These are phyloP conservation scores for Penicillium sp. DNA, from an alignment of 2,329 filamentous ascomycete species.

Conservation along the genomic window DNA sequence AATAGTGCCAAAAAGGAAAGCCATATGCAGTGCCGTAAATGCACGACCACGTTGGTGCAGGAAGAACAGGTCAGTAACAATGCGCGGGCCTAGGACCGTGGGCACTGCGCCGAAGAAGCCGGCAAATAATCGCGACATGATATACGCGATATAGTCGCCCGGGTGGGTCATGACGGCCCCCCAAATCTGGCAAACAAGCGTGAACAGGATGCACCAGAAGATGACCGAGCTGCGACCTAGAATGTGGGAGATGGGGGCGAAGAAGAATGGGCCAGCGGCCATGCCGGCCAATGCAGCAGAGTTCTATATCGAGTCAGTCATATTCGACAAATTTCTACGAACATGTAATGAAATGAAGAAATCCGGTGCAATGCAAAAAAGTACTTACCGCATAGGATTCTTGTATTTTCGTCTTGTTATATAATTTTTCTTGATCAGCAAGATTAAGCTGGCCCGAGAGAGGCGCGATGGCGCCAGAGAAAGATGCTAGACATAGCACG, in stretches of 20 bases:
- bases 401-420: conserved; percentile 37
- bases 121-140: conserved; percentile 44
- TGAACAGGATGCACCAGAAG: conserved; percentile 45
- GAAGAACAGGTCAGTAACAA: conserved; percentile 51
- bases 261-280: conserved; percentile 44
- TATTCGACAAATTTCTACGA: neutral
- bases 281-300: conserved; percentile 45
- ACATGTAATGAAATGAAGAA: no score
- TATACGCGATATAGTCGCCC: conserved; percentile 41
- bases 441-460: conserved; percentile 43
- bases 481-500: conserved; percentile 41
- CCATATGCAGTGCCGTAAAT: conserved; percentile 43
- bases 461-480: conserved; percentile 40
- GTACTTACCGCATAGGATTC: conserved; percentile 38
- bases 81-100: conserved; percentile 44
- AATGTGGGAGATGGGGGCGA: conserved; percentile 41
- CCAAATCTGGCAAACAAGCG: conserved; percentile 44
- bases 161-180: conserved; percentile 41
- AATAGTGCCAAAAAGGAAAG: conserved; percentile 43
- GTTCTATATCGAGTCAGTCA: conserved; percentile 32
- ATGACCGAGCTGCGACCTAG: conserved; percentile 45
- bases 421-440: conserved; percentile 39
- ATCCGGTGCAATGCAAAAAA: no score
- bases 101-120: conserved; percentile 48
- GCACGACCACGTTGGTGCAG: conserved; percentile 48